Evolutionary conservation across 179 eudicot species (phyloP), one percentile per base, ranked within the genome.

Genomic region (Vitellaria paradoxa): DNA sequence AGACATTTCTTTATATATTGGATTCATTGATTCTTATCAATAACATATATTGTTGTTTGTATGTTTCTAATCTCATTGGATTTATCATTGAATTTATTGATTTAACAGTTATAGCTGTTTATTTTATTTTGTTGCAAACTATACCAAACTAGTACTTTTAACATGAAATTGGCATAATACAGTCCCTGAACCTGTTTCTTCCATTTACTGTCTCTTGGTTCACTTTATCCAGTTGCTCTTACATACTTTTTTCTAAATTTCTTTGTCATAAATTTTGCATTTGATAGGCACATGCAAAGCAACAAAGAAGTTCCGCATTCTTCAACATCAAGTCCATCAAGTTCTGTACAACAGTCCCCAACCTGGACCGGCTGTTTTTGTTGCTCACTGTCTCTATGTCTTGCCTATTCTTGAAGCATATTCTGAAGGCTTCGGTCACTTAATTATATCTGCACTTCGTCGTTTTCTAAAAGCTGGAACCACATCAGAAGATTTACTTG

Each of bases 401-500:
- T 77, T 94, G 86, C 99, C 97, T 72, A 75, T 94, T 50, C 90
- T 89, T 73, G 96, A 89, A 40, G 79, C 86, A 77, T 65, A 87
- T 82, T 85, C 89, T 78, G 98, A 91, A n/a, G 99, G 99, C 70
- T 86, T 94, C 76, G 84, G 98, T 85, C 98, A 94, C 81, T 84
- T 96, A 82, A 72, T 96, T 71, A 79, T 92, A 81, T 87, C 98
- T 70, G 85, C 90, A 75, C 87, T 96, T 74, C 87, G 89, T 63
- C 91, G 89, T 76, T 88, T 82, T 70, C 70, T 89, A 66, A 89
- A 89, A 87, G 64, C 56, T 20, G 79, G 85, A 75, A 84, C 71
- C 61, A 68, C 81, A 56, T 42, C 84, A 9, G 80, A 80, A 76
- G 98, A 94, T 78, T 56, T 85, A 17, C 64, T 61, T 46, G 87